These are phyloP conservation scores for Neurospora crassa DNA, from an alignment of 2,329 filamentous ascomycete species.

Conservation along the genomic window DNA sequence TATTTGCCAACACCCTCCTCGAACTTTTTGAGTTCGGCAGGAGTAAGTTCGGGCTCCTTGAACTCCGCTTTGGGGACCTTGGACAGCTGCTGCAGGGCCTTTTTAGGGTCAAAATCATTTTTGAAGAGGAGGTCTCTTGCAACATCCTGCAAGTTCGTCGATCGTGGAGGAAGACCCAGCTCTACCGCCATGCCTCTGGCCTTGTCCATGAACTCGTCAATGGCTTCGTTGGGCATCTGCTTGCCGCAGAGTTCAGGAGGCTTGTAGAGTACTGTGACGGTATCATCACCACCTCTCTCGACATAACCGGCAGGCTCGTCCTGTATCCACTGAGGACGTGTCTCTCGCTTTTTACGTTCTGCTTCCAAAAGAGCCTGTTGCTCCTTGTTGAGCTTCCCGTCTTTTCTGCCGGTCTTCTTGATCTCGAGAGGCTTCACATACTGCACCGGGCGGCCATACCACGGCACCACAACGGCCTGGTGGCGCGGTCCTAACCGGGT, in stretches of 20 bases:
- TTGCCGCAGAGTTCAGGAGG: constrained; percentile 50
- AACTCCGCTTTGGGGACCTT: constrained; percentile 61
- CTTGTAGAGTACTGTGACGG: constrained; percentile 68
- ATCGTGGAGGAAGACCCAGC: constrained; percentile 63
- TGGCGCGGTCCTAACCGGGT: constrained; percentile 86
- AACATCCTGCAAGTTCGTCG: constrained; percentile 81
- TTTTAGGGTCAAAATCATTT: constrained; percentile 60
- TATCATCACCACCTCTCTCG: constrained; percentile 75
- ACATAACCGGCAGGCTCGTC: constrained; percentile 85
- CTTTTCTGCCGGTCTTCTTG: constrained; percentile 74
- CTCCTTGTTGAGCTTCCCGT: constrained; percentile 70
- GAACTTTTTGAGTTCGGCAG: constrained; percentile 78
- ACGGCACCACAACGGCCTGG: constrained; percentile 75
- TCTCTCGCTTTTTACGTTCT: constrained; percentile 69
- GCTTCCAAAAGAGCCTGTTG: constrained; percentile 69
- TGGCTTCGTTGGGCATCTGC: constrained; percentile 42
- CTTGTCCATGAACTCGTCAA: constrained; percentile 68
- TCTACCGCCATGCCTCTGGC: constrained; percentile 55
- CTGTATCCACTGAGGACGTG: constrained; percentile 85
- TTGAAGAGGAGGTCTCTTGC: constrained; percentile 65
- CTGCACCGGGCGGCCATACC: constrained; percentile 81
- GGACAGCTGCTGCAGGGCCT: constrained; percentile 60
- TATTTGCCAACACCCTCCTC: constrained; percentile 86
- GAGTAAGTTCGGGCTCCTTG: constrained; percentile 72
- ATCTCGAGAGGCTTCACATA: constrained; percentile 81